phyloP scores from a whole-genome alignment of 352 stramenopile genomes.

The Phytophthora vignae region DNA sequence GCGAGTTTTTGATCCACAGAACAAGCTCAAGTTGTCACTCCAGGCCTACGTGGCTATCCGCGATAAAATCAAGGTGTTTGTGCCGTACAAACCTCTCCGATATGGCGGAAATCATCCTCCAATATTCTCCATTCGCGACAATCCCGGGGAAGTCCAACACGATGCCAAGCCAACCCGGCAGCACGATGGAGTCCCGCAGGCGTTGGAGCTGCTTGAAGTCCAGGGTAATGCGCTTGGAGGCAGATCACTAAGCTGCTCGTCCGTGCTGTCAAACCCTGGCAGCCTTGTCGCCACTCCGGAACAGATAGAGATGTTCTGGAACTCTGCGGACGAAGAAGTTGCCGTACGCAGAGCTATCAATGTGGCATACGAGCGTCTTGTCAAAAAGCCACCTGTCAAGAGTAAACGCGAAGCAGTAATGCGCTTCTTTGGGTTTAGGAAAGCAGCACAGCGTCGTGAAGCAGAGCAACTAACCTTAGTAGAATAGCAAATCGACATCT shows the following conservation, averaged over 20 bases:
- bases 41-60: conserved; percentile 40
- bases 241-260: conserved; percentile 34
- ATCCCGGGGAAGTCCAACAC: conserved; percentile 10
- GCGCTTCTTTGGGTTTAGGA: conserved; percentile 31
- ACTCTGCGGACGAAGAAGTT: conserved; percentile 25
- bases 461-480: conserved; percentile 11
- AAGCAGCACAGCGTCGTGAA: conserved; percentile 19
- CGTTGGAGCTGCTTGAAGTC: conserved; percentile 22
- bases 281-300: conserved; percentile 29
- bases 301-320: conserved; percentile 37
- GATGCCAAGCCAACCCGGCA: conserved; percentile 26
- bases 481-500: conserved; percentile 12
- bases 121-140: conserved; percentile 30
- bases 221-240: conserved; percentile 16
- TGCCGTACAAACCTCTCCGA: conserved; percentile 43
- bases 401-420: conserved; percentile 33
- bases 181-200: conserved; percentile 20
- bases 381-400: conserved; percentile 29
- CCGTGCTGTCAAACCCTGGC: conserved; percentile 23
- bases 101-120: conserved; percentile 35
- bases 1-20: conserved; percentile 40
- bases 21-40: conserved; percentile 45
- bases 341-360: conserved; percentile 27
- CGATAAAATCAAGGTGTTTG: conserved; percentile 39
- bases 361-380: conserved; percentile 35